phyloP scores from a whole-genome alignment of 2,329 filamentous ascomycete genomes.

The Sphaerulina populicola region DNA sequence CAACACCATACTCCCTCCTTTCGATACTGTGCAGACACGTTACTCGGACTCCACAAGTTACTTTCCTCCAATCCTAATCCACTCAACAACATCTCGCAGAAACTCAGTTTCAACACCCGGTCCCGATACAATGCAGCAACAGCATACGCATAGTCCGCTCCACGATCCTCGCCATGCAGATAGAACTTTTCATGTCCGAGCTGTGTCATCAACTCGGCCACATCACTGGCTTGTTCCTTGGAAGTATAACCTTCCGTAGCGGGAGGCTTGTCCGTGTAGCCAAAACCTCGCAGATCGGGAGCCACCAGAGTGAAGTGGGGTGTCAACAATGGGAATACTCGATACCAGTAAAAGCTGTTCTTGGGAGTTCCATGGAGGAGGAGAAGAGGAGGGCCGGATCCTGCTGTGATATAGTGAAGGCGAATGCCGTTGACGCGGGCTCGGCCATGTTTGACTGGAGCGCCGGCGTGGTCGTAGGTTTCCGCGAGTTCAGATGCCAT shows the following conservation, averaged over 20 bases:
- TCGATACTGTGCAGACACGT: slow-evolving; percentile 29
- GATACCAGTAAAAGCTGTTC: slow-evolving; percentile 35
- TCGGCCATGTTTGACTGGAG: slow-evolving; percentile 27
- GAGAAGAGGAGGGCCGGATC: slow-evolving; percentile 26
- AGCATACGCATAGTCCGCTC: slow-evolving; percentile 33
- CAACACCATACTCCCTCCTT: slow-evolving; percentile 34
- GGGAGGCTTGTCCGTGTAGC: slow-evolving; percentile 36
- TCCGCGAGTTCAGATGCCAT: slow-evolving; percentile 22
- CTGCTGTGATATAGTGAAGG: slow-evolving; percentile 31
- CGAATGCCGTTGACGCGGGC: slow-evolving; percentile 31
- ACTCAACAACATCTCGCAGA: slow-evolving; percentile 33
- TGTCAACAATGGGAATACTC: slow-evolving; percentile 31
- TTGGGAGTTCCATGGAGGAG: slow-evolving; percentile 31
- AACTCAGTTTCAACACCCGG: slow-evolving; percentile 28
- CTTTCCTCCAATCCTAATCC: slow-evolving; percentile 30
- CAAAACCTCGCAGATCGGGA: slow-evolving; percentile 34
- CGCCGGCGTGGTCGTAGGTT: slow-evolving; percentile 28
- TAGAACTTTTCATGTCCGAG: slow-evolving; percentile 31
- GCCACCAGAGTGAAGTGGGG: slow-evolving; percentile 34
- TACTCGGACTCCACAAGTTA: slow-evolving; percentile 29
- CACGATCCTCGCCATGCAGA: slow-evolving; percentile 33
- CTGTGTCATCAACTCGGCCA: slow-evolving; percentile 32
- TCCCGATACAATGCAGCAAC: slow-evolving; percentile 30
- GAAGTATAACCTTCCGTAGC: slow-evolving; percentile 35
- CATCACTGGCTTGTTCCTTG: slow-evolving; percentile 32